Evolutionary conservation across 305 asterid genomes (phyloP).

Genomic region (Ruellia speciosa): DNA sequence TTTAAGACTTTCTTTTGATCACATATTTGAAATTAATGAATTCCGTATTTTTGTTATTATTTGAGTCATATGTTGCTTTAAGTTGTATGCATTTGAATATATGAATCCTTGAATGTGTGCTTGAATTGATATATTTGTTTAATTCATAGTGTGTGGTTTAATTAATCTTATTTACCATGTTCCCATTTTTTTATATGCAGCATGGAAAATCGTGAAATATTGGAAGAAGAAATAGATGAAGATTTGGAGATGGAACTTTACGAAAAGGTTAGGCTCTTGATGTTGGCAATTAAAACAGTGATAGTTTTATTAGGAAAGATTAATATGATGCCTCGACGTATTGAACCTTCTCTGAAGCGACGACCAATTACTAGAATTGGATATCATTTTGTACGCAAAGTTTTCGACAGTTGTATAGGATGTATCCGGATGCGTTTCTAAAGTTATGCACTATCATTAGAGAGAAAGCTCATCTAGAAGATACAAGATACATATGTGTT

Average conservation of each 20-base stretch:
- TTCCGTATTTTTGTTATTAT: neutral
- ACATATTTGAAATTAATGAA: no score
- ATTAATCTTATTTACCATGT: no score
- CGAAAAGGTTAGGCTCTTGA: neutral
- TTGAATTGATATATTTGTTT: no score
- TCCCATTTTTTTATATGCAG: neutral
- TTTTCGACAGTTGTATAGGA: neutral
- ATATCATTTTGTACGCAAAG: neutral
- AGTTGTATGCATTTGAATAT: neutral
- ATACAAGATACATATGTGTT: neutral
- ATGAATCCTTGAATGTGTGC: neutral
- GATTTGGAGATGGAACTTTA: neutral
- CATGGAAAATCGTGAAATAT: neutral
- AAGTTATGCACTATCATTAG: neutral
- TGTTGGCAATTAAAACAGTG: neutral
- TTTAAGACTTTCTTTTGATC: no score
- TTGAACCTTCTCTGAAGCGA: neutral
- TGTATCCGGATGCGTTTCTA: neutral
- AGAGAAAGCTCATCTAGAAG: neutral
- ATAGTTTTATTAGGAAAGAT: neutral
- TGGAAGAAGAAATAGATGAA: neutral
- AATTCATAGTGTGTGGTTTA: neutral
- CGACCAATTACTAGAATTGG: neutral
- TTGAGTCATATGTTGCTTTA: no score
- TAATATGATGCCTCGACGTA: neutral